Base-by-base conservation (phyloP, 2,329 filamentous ascomycete species). In the Rhynchosporium graminicola region DNA sequence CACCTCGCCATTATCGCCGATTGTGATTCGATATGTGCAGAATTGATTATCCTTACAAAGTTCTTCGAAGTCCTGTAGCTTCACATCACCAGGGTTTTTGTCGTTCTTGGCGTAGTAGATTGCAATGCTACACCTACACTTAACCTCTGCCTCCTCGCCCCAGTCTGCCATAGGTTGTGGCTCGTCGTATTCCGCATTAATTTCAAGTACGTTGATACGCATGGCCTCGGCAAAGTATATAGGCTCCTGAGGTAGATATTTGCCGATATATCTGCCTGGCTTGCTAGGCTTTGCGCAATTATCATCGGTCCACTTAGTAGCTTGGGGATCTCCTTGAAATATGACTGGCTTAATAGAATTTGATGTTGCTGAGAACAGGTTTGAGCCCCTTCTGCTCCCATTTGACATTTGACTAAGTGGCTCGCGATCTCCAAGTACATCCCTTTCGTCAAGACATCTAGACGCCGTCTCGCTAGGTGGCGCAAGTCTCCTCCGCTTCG, bases 401-500 rank as follows among this genome's bases (percentile, higher is more conserved):
- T 62, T 65, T 12, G 54, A 64, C 61, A 67, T 63, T 50, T 67
- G 64, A 67, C 60, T 55, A 45, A 66, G 63, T 20, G 65, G 62
- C 20, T 62, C 50, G 15, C 65, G 50, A 47, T 9, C 9, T 26
- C 36, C 55, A 43, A 48, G 6, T 6, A 38, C 51, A 31, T 59
- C 61, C 33, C 31, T 28, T 31, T 33, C 40, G 28, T 51, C 50
- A n/a, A 33, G 46, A 62, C 47, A 48, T 33, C 31, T 15, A 43
- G 38, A 46, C 52, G 2, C 15, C 13, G 7, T 56, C 31, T 59
- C 52, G 29, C 58, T 15, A 29, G 20, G 36, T 12, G n/a, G 46
- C 40, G 38, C 45, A 2, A 61, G 62, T 47, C 60, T 70, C 13
- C 70, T 68, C 43, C 71, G 66, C 59, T 73, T 73, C 33, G 66